Evolutionary conservation across 352 stramenopile genomes (phyloP).

Genomic region (Globisporangium irregulare): DNA sequence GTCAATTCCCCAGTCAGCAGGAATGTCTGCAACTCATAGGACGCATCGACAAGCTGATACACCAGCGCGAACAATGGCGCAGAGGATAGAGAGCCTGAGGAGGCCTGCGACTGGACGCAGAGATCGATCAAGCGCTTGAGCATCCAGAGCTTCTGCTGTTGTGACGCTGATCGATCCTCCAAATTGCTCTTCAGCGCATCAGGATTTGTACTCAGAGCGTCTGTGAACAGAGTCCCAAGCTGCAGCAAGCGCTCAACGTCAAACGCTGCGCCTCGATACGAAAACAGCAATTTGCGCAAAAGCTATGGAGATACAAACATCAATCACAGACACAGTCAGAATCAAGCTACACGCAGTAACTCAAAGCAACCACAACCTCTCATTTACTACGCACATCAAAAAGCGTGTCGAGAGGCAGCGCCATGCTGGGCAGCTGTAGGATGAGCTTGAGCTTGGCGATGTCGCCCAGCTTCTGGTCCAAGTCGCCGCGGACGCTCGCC

Average conservation of each 20-base stretch:
- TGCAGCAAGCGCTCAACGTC: constrained; percentile 30
- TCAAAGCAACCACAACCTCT: too few relatives aligned
- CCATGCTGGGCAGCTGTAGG: constrained; percentile 46
- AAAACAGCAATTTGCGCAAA: constrained; percentile 41
- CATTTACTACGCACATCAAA: constrained; percentile 27
- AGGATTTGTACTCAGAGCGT: constrained; percentile 20
- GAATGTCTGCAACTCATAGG: constrained; percentile 31
- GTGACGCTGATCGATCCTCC: not conserved
- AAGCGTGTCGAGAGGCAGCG: constrained; percentile 45
- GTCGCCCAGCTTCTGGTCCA: constrained; percentile 56
- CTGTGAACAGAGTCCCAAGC: constrained; percentile 25
- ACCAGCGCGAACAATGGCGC: constrained; percentile 18
- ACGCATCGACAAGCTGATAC: constrained; percentile 15
- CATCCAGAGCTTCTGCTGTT: constrained; percentile 30
- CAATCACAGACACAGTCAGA: not conserved
- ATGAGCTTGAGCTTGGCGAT: constrained; percentile 50
- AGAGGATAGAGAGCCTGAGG: not conserved
- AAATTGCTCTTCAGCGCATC: constrained; percentile 21
- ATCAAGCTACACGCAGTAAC: too few relatives aligned
- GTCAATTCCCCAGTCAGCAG: constrained; percentile 26
- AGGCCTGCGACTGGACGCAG: constrained; percentile 32
- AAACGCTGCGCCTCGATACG: constrained; percentile 26
- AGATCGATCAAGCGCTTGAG: constrained; percentile 44
- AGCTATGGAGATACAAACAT: constrained; percentile 20
- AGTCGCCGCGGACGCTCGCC: constrained; percentile 24